Evolutionary conservation across 2,329 filamentous ascomycete species (phyloP), one percentile per base, ranked within the genome.

Genomic region (Aspergillus ibericus): DNA sequence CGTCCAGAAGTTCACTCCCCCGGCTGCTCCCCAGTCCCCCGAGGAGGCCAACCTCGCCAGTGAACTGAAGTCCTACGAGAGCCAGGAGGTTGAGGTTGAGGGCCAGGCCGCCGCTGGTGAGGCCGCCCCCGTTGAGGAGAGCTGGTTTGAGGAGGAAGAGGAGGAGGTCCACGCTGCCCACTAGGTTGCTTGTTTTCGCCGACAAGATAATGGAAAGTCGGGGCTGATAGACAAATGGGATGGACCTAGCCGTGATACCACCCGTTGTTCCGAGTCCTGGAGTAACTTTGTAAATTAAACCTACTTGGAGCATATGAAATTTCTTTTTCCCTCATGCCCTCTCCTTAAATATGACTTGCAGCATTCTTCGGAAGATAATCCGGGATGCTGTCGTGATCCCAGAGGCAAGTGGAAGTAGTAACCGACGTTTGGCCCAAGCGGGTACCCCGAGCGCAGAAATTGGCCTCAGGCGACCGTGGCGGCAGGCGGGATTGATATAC

Each of bases 41-140:
- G 95, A 98, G 81, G 93, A 98, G 85, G 81, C 88, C 79, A 91
- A 96, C 80, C 90, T 99, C 65, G 92, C 93, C 75, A 89, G 85
- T 79, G 93, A 91, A 78, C 82, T 99, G 77, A 89, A 95, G 83
- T 88, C 92, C 76, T 99, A 99, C 85, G 93, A 98, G 86, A 85
- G 81, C 76, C 92, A 96, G 84, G 85, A 88, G 70, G 93, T 97
- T 68, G 95, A 99, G 81, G 88, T 98, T 66, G 93, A 98, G 84
- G 93, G 93, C 67, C 87, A 91, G 78, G 86, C 90, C 67, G 82
- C 83, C 68, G 77, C 80, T 61, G 84, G 83, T 65, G 83, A 86
- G 76, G 82, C 82, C 66, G 81, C 85, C 58, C 83, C 88, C 49
- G 81, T 80, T 34, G 83, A 86, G 74, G 82, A 88, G 76, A 85